phyloP scores from a whole-genome alignment of 495 filamentous ascomycete genomes.

The Apiosordaria backusii region DNA sequence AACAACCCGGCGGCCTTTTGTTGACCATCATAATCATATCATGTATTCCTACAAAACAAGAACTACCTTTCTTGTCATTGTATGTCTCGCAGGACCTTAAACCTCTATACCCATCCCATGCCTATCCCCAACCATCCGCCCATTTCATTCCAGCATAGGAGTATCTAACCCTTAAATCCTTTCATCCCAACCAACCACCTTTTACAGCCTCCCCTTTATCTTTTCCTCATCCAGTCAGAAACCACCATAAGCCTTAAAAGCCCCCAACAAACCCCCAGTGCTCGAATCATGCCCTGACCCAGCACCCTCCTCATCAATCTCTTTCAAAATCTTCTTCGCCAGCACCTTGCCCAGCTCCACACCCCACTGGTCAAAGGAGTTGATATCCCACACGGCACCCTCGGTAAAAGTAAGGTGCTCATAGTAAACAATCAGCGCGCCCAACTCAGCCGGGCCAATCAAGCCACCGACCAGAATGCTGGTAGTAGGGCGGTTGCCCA shows the following conservation, averaged over 20 bases:
- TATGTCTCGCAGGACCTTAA: no score
- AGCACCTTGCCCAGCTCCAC: constrained; percentile 96
- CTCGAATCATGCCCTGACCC: constrained; percentile 73
- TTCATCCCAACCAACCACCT: background rate
- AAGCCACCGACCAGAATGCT: constrained; percentile 83
- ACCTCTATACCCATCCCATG: no score
- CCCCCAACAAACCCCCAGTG: constrained; percentile 82
- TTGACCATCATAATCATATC: background rate
- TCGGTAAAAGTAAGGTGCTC: constrained; percentile 98
- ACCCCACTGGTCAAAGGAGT: constrained; percentile 99
- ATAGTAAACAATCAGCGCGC: constrained; percentile 96
- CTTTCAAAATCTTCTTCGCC: constrained; percentile 82
- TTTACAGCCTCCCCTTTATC: constrained; percentile 1
- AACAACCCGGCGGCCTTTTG: background rate
- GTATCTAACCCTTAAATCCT: background rate
- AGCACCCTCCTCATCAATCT: constrained; percentile 71
- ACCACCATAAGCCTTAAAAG: constrained; percentile 59
- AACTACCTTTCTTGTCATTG: background rate
- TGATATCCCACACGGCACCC: constrained; percentile 98
- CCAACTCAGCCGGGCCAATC: constrained; percentile 90
- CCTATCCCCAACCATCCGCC: no score
- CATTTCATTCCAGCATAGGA: no score
- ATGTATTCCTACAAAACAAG: background rate
- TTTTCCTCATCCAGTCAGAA: constrained; percentile 14
- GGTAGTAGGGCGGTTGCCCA: constrained; percentile 94